These are phyloP conservation scores for Plasmodium ovale DNA, from an alignment of 169 alveolate genomes.

Conservation along the genomic window DNA sequence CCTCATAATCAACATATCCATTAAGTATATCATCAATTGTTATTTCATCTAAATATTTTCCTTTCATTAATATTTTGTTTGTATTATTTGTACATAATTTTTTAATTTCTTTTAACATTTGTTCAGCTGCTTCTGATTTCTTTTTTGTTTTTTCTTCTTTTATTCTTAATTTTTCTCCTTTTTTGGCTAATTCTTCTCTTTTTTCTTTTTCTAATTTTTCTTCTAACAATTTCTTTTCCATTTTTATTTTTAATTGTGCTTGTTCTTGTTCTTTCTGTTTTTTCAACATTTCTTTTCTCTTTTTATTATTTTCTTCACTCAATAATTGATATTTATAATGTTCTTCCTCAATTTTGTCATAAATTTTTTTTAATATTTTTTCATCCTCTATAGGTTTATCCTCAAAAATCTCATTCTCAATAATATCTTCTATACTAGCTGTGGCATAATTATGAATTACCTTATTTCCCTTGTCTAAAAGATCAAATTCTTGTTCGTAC, in stretches of 20 bases:
- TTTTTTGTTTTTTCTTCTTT: conserved; percentile 80
- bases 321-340: conserved; percentile 60
- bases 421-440: conserved; percentile 50
- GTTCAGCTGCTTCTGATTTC: conserved; percentile 82
- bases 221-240: conserved; percentile 87
- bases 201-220: conserved; percentile 85
- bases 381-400: conserved; percentile 76
- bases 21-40: conserved; percentile 89
- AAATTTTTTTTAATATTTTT: conserved; percentile 44
- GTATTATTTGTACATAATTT: conserved; percentile 85
- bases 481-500: conserved; percentile 69
- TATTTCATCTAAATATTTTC: conserved; percentile 90
- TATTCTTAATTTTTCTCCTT: conserved; percentile 82
- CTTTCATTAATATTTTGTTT: conserved; percentile 86
- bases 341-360: conserved; percentile 73
- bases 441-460: conserved; percentile 28
- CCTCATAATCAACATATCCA: conserved; percentile 91
- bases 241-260: conserved; percentile 87
- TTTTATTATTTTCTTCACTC: conserved; percentile 80
- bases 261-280: conserved; percentile 88
- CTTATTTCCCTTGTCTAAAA: conserved; percentile 62
- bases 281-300: conserved; percentile 84
- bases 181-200: conserved; percentile 86
- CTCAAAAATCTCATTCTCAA: conserved; percentile 60
- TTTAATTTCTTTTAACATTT: conserved; percentile 83